These are phyloP conservation scores for Malassezia restricta DNA, from an alignment of 1,284 basidiomycete species.

Conservation along the genomic window DNA sequence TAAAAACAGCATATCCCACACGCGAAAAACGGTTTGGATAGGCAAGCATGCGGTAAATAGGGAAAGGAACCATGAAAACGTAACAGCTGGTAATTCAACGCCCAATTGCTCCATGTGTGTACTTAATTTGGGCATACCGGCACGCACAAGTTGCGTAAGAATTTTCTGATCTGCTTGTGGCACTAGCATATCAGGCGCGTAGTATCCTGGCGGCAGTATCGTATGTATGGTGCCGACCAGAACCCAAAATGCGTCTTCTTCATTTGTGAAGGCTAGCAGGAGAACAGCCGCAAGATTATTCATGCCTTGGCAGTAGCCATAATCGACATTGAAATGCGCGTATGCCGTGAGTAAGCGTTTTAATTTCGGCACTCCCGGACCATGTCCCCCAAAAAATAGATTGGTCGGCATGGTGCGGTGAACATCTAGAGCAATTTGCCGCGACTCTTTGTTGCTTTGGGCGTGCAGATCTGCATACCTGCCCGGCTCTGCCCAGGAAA, in stretches of 20 bases:
- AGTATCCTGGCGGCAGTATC: conserved; percentile 48
- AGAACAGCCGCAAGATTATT: conserved; percentile 87
- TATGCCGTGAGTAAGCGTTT: conserved; percentile 78
- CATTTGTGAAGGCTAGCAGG: conserved; percentile 76
- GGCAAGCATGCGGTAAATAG: conserved; percentile 92
- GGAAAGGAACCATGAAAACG: conserved; percentile 95
- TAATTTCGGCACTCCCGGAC: conserved; percentile 81
- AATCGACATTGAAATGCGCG: conserved; percentile 55
- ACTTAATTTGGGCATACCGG: conserved; percentile 63
- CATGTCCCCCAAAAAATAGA: conserved; percentile 89
- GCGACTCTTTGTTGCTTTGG: conserved; percentile 48
- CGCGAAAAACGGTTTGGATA: conserved; percentile 52
- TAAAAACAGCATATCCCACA: conserved; percentile 78
- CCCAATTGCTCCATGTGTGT: conserved; percentile 65
- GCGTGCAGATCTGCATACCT: conserved; percentile 71
- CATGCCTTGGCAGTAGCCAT: conserved; percentile 56
- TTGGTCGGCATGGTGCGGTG: conserved; percentile 67
- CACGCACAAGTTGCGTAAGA: conserved; percentile 70
- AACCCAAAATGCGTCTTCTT: conserved; percentile 96
- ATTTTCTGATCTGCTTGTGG: conserved; percentile 88
- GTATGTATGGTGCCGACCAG: conserved; percentile 62
- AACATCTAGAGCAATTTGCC: conserved; percentile 93
- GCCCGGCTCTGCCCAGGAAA: conserved; percentile 83
- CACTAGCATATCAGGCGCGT: conserved; percentile 51
- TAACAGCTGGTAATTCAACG: conserved; percentile 83